Base-by-base conservation (phyloP, 176 grass and related monocot species). In the Phoenix roebelenii region DNA sequence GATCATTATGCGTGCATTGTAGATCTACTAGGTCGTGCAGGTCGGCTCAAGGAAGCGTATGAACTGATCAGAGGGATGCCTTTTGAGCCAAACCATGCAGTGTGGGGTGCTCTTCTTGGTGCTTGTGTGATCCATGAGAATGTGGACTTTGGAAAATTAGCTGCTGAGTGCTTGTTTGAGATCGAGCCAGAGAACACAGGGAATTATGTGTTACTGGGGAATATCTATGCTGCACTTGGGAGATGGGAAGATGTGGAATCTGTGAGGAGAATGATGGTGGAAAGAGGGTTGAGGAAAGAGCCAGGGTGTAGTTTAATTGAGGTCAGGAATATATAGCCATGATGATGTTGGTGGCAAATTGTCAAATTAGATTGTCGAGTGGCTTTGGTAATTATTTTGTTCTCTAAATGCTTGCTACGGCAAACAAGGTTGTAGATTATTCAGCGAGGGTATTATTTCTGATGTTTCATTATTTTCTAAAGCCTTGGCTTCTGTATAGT, bases 71-170 rank as follows among this genome's bases (percentile, higher is more conserved):
- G 35, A 44, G 35, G 35, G 35, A 44, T 83, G 79, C 69, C 87
- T 59, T 83, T 80, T 20, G 50, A 85, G 57, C 72, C 56, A 0
- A 82, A 59, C 5, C 18, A 74, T 44, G 72, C 76, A 0, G 53
- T 79, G 5, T 90, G 87, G 87, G 76, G 69, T 58, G 20, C 53
- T 74, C 75, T 90, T 26, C 72, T 90, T 1, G 79, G 87, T 64
- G 82, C 82, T 54, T 85, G 82, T 67, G 87, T 79, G n/a, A 69
- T 85, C 10, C 78, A 90, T 52, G 66, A 73, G 30, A 79, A 90
- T 61, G 69, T 90, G 19, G 72, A 82, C 28, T 60, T 85, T 4
- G 82, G 79, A 24, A 76, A 85, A 65, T 20, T 85, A 18, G 82
- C 72, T 2, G 76, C 87, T 3, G 74, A 71, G 54, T 79, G 60